These are phyloP conservation scores for Dioscorea alata DNA, from an alignment of 106 monocot genomes.

Conservation along the genomic window DNA sequence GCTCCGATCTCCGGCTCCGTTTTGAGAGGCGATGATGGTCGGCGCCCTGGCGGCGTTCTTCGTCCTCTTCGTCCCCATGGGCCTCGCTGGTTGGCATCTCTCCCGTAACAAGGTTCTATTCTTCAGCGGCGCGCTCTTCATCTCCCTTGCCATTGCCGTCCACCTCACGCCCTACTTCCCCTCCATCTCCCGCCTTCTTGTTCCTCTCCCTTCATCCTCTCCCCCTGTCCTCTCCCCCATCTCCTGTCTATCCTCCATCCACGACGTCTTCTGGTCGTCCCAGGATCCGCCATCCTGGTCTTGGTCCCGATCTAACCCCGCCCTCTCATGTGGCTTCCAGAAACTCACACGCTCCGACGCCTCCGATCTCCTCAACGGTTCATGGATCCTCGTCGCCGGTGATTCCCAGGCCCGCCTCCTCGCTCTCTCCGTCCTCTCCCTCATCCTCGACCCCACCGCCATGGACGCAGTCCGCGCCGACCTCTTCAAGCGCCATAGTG, in stretches of 20 bases:
- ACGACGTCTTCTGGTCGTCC: conserved; percentile 19
- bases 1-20: neutral
- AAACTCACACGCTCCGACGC: conserved; percentile 32
- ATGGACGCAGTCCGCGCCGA: conserved; percentile 33
- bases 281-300: conserved; percentile 16
- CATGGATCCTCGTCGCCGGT: conserved; percentile 65
- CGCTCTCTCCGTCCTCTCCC: conserved; percentile 40
- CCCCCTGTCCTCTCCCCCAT: conserved; percentile 6
- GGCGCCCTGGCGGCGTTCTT: conserved; percentile 55
- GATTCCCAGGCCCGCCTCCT: conserved; percentile 83
- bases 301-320: conserved; percentile 31
- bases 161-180: conserved; percentile 61
- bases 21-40: conserved; percentile 40
- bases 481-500: conserved; percentile 83
- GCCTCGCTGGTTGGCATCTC: conserved; percentile 65
- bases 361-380: conserved; percentile 53
- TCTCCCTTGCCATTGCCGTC: conserved; percentile 68
- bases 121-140: conserved; percentile 68
- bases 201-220: conserved; percentile 11
- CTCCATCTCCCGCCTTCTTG: conserved; percentile 13
- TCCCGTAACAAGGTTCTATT: conserved; percentile 85
- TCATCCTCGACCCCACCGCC: conserved; percentile 31
- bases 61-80: conserved; percentile 77
- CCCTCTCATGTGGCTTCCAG: conserved; percentile 38
- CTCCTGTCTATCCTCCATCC: conserved; percentile 25